These are phyloP conservation scores for Podaxis sp. DNA, from an alignment of 768 basidiomycete species.

Conservation along the genomic window DNA sequence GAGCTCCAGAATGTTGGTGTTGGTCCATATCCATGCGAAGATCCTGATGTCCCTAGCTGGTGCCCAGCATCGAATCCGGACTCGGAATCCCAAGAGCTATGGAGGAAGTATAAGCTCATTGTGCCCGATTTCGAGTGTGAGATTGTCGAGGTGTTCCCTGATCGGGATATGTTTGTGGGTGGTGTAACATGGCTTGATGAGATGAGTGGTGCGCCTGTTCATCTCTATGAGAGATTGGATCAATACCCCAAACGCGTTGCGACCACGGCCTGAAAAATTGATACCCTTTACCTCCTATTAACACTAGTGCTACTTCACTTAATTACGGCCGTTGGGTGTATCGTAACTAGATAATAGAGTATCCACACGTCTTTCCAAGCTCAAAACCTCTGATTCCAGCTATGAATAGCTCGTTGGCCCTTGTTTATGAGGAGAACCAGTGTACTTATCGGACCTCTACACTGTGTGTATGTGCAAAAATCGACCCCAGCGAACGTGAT, in stretches of 20 bases:
- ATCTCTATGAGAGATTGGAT: neutral
- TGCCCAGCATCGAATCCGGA: neutral
- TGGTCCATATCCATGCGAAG: constrained; percentile 26
- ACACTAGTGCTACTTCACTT: neutral
- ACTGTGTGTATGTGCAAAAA: no score
- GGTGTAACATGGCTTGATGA: constrained; percentile 55
- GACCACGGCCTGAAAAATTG: neutral
- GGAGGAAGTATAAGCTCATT: constrained; percentile 58
- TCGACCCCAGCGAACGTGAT: no score
- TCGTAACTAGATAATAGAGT: no score
- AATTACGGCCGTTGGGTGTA: neutral
- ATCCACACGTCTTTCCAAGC: no score
- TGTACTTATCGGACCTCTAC: no score
- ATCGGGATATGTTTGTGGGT: constrained; percentile 60
- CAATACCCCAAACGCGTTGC: neutral
- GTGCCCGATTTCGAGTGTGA: constrained; percentile 62
- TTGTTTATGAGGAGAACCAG: no score
- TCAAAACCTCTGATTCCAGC: no score
- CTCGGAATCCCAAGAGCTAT: constrained; percentile 28
- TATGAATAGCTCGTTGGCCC: no score
- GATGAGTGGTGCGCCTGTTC: neutral
- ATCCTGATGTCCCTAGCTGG: neutral
- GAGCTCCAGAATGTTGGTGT: constrained; percentile 54
- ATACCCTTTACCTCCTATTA: neutral
- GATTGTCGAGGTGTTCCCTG: constrained; percentile 69